Evolutionary conservation across 2,329 filamentous ascomycete genomes (phyloP), one percentile per base, ranked within the genome.

Genomic region (Talaromyces atroroseus): DNA sequence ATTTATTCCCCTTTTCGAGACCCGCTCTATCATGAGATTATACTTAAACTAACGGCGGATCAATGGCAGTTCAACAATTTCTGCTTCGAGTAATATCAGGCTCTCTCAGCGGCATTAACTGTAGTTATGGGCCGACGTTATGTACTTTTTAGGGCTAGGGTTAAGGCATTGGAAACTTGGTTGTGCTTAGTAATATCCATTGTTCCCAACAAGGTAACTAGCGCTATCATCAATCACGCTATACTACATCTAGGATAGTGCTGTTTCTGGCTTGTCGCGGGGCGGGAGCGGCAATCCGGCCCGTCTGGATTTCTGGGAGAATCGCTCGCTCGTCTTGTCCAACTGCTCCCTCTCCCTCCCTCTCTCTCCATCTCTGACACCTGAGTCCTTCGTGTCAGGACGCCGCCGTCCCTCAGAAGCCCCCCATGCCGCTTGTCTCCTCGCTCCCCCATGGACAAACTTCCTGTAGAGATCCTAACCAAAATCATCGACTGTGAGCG

Each of bases 391-490:
- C 32, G 20, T 24, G 5, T 12, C 23, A 24, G 14, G 14, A 57
- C 42, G 49, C 26, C n/a, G 54, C 23, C 42, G 24, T 38, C 36
- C 32, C 20, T 47, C 29, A 29, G 24, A 49, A 58, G 56, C 56
- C 56, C 56, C 56, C 50, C 56, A 58, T 58, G 56, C 38, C 46
- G 50, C 50, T 52, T 44, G 50, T 29, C 50, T 46, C 38, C 29
- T 24, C 23, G 46, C 24, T 58, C 16, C 50, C 49, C 29, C 64
- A 77, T 84, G 68, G 77, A 83, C 62, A 76, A 75, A 64, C 79
- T 88, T 61, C 85, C 85, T 40, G 78, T 82, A 69, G 85, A 88
- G 74, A 80, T 87, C 60, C 67, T 87, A 57, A 76, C 84, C 60
- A 80, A 86, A 65, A 82, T 88, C 61, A 72, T 86, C 59, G 78